phyloP scores from a whole-genome alignment of 140 eudicot genomes.

The Flaveria floridana region DNA sequence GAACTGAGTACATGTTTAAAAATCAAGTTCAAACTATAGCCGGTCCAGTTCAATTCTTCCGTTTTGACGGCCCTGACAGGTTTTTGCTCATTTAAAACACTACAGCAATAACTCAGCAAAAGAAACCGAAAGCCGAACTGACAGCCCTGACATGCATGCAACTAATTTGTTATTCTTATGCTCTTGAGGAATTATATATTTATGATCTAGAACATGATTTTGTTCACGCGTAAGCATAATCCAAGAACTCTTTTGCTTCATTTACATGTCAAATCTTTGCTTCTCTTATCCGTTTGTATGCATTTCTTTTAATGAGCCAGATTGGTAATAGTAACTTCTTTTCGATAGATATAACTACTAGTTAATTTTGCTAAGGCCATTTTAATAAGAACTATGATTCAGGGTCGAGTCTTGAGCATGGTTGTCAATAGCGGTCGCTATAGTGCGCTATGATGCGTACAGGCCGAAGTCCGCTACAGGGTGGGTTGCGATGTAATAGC shows the following conservation, averaged over 20 bases:
- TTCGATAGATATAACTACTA: neutral
- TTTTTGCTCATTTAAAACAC: neutral
- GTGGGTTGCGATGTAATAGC: no score
- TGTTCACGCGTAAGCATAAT: neutral
- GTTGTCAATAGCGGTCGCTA: no score
- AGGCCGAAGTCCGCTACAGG: no score
- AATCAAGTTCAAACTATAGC: neutral
- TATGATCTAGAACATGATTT: neutral
- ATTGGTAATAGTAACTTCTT: neutral
- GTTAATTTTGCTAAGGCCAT: neutral
- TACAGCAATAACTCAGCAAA: no score
- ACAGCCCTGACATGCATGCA: neutral
- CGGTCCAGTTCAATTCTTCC: neutral
- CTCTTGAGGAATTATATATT: neutral
- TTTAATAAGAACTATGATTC: slow-evolving; percentile 6
- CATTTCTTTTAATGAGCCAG: neutral
- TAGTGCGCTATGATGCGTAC: no score
- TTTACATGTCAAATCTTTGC: no score
- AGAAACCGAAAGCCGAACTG: no score
- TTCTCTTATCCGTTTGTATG: neutral
- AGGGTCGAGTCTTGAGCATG: neutral
- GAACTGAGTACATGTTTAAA: neutral
- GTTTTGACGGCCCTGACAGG: neutral
- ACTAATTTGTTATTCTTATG: neutral
- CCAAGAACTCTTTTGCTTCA: neutral